Conservation (phyloP, 2,329 filamentous ascomycete genomes). For the Ceratocystis eucalypticola region DNA sequence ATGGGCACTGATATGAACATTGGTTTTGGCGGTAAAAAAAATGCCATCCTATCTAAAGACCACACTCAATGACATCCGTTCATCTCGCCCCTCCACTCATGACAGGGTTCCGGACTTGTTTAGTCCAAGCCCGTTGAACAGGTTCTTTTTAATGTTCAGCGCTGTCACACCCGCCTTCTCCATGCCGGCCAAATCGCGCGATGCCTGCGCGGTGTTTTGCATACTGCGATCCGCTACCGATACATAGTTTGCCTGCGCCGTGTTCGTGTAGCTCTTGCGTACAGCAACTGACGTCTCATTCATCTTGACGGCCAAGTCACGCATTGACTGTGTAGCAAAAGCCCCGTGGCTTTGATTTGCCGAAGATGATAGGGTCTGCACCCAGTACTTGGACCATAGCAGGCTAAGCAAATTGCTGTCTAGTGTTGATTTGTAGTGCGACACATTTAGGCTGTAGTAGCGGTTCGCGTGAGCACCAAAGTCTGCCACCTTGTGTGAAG, state of each 20-base stretch:
- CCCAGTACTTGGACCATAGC: conserved; percentile 99
- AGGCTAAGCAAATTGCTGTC: conserved; percentile 76
- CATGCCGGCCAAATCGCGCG: conserved; percentile 10
- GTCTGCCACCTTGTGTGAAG: conserved; percentile 85
- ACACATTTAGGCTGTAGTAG: conserved; percentile 85
- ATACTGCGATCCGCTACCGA: not conserved
- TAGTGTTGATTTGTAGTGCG: conserved; percentile 86
- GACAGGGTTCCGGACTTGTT: not conserved
- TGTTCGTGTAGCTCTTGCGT: conserved; percentile 1
- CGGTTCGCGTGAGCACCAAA: conserved; percentile 84
- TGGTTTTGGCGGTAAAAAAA: not conserved
- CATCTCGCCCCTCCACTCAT: not conserved
- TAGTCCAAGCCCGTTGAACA: conserved; percentile 16
- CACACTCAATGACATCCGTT: not conserved
- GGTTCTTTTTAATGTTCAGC: conserved; percentile 15
- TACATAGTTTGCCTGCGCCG: not conserved
- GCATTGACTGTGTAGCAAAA: conserved; percentile 83
- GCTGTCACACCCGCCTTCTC: conserved; percentile 10
- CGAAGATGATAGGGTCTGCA: conserved; percentile 76
- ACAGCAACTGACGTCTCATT: conserved; percentile 36
- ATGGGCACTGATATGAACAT: not conserved
- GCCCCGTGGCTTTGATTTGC: conserved; percentile 75
- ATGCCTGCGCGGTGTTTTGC: not conserved
- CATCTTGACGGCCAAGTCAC: conserved; percentile 74
- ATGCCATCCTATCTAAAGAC: not conserved